Evolutionary conservation across 2,329 filamentous ascomycete species (phyloP), one percentile per base, ranked within the genome.

Genomic region (Hypomyces perniciosus): DNA sequence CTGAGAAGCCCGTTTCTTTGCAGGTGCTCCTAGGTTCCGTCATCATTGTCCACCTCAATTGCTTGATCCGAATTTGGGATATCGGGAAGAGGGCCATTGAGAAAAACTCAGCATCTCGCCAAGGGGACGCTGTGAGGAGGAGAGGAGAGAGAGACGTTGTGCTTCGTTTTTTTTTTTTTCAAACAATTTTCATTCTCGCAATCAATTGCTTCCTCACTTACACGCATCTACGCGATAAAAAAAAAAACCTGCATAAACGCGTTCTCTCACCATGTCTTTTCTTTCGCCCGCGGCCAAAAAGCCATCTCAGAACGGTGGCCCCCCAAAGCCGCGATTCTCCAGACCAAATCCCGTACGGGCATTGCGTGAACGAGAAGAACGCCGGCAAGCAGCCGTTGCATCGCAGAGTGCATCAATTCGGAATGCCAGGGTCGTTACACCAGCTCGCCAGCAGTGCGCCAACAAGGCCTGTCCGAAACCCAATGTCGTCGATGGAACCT

Each of bases 401-500:
- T 54, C 61, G 30, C 64, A 54, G 28, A 54, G 60, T 10, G 57
- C 61, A 12, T 61, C 68, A 3, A 61, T 66, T 6, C 59, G 65
- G 45, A 59, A 58, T 49, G 60, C 62, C 55, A 58, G 65, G 43
- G 56, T 70, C 54, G 59, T 69, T 46, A 54, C 62, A 12, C 65
- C 67, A 1, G 61, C 67, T 30, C 66, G 71, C 4, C 69, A 67
- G 39, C 72, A 71, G 56, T 84, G 80, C 65, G 78, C 78, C 9
- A 84, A 84, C 62, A 77, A 80, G 53, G 69, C 72, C 44, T 85
- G 82, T 65, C 72, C 73, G n/a, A 78, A 78, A 48, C 80, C 81
- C 12, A 77, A 82, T 50, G 77, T 85, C 45, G 73, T 79, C 47
- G 81, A 84, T 58, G 82, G 82, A 35, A 79, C 88, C 58, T 97